A percentile compares a stretch with the other conserved stretches of the same genome.
These are phyloP conservation scores for Quercus bicolor DNA, from an alignment of 306 rosid genomes.

Conservation along the genomic window DNA sequence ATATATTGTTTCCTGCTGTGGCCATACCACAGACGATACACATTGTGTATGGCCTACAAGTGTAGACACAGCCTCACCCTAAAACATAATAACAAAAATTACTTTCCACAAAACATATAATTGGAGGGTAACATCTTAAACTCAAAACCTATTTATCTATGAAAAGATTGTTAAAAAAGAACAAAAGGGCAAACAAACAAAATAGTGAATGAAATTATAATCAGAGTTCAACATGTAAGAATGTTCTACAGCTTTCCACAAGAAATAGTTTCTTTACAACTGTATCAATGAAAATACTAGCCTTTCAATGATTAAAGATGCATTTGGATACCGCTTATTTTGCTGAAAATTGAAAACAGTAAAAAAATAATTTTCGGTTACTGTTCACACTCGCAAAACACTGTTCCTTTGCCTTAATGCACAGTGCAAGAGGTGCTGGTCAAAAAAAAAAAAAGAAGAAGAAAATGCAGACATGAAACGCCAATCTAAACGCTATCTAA, in stretches of 20 bases:
- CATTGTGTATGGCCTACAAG: conserved; percentile 86
- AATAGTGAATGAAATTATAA: not conserved
- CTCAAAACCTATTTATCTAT: not conserved
- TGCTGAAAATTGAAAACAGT: too few species aligned
- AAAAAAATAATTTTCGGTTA: too few species aligned
- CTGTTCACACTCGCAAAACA: too few species aligned
- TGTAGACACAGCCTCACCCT: conserved; percentile 76
- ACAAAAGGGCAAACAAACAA: not conserved
- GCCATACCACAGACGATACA: conserved; percentile 84
- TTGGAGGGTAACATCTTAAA: not conserved
- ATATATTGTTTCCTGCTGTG: conserved; percentile 60
- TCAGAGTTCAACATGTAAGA: not conserved
- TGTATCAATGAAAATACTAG: not conserved
- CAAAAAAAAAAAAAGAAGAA: too few species aligned
- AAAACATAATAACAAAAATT: conserved; percentile 3
- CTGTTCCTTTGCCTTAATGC: too few species aligned
- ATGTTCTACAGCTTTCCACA: not conserved
- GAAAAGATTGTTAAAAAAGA: not conserved
- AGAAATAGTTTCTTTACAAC: not conserved
- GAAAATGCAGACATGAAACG: too few species aligned
- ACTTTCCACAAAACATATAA: not conserved
- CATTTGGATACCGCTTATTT: too few species aligned
- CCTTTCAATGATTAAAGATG: not conserved
- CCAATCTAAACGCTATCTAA: too few species aligned
- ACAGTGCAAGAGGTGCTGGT: too few species aligned